These are phyloP conservation scores for Arabidopsis lyrata DNA, from an alignment of 441 rosid genomes.

Conservation along the genomic window DNA sequence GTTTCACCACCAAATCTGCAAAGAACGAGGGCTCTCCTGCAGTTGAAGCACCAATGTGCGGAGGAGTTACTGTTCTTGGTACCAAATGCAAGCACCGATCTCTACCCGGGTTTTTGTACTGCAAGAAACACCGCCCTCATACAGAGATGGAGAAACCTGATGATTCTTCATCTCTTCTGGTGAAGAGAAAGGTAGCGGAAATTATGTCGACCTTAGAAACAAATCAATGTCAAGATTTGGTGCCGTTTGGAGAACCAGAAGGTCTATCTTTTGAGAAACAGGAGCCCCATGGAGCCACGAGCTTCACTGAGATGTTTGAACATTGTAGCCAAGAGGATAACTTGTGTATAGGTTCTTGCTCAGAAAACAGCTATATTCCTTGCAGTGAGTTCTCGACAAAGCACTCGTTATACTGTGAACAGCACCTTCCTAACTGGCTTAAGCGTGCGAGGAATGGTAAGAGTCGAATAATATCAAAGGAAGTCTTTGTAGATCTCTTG, in stretches of 20 bases:
- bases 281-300: slow-evolving; percentile 45
- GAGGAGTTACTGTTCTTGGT: slow-evolving; percentile 97
- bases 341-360: slow-evolving; percentile 72
- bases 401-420: slow-evolving; percentile 84
- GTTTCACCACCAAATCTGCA: slow-evolving; percentile 68
- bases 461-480: slow-evolving; percentile 95
- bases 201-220: slow-evolving; percentile 52
- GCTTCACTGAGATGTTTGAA: slow-evolving; percentile 56
- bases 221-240: slow-evolving; percentile 58
- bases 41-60: slow-evolving; percentile 76
- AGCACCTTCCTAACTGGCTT: slow-evolving; percentile 98
- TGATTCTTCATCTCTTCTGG: slow-evolving; percentile 49
- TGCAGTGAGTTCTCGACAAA: slow-evolving; percentile 80
- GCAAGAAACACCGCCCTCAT: slow-evolving; percentile 93
- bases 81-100: slow-evolving; percentile 96
- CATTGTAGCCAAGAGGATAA: slow-evolving; percentile 50
- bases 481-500: slow-evolving; percentile 83
- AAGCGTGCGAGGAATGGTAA: slow-evolving; percentile 98
- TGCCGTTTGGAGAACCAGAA: slow-evolving; percentile 57
- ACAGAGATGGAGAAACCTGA: slow-evolving; percentile 45
- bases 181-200: slow-evolving; percentile 68
- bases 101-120: slow-evolving; percentile 77
- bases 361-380: slow-evolving; percentile 51
- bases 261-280: slow-evolving; percentile 53
- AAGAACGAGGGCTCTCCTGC: slow-evolving; percentile 64